Evolutionary conservation across 345 rosid genomes (phyloP).

Genomic region (Brassica carinata): DNA sequence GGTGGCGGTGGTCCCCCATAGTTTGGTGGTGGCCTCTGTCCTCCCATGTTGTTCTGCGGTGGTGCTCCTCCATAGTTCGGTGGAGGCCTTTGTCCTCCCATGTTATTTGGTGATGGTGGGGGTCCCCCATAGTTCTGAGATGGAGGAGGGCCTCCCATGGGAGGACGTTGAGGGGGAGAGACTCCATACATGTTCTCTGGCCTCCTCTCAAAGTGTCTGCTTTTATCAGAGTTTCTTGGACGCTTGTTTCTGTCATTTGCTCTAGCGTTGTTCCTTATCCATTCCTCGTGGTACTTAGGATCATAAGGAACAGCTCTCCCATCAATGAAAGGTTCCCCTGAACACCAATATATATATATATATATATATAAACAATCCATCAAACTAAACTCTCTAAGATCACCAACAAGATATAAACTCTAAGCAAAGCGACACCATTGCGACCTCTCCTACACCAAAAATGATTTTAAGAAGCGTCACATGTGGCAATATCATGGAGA

Average conservation of each 20-base stretch:
- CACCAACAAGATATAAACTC: neutral
- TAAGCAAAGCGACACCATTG: neutral
- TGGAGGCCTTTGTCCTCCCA: conserved; percentile 39
- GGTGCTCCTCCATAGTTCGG: conserved; percentile 28
- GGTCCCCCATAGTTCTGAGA: conserved; percentile 26
- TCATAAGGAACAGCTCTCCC: neutral
- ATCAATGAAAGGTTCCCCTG: neutral
- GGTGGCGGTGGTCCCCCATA: conserved; percentile 19
- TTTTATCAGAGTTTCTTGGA: conserved; percentile 70
- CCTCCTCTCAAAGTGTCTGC: conserved; percentile 41
- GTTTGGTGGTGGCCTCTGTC: conserved; percentile 32
- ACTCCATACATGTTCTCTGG: conserved; percentile 65
- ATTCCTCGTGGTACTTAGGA: conserved; percentile 56
- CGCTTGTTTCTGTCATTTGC: conserved; percentile 88
- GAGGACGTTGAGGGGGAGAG: conserved; percentile 35
- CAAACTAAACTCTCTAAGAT: neutral
- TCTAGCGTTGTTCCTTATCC: conserved; percentile 89
- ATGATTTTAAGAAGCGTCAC: too few species aligned
- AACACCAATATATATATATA: neutral
- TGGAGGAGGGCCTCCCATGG: conserved; percentile 42
- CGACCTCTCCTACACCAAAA: too few species aligned
- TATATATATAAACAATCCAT: neutral
- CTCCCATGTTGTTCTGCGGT: conserved; percentile 26
- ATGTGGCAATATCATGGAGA: too few species aligned
- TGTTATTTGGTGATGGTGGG: neutral